Evolutionary conservation across 306 rosid genomes (phyloP), one percentile per base, ranked within the genome.

Genomic region (Medicago truncatula): DNA sequence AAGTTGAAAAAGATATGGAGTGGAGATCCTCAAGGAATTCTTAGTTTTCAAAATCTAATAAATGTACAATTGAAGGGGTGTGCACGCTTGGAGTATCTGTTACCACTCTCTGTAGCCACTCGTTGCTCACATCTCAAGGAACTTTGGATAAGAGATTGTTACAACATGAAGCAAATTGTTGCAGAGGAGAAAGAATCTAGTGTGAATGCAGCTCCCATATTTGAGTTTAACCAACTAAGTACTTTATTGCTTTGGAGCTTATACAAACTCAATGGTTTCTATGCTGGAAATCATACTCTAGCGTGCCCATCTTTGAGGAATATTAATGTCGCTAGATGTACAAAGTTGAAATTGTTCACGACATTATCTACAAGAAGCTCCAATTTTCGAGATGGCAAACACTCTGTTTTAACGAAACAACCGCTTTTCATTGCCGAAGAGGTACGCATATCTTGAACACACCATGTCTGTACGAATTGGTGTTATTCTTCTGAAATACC

Each of bases 1-100:
- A 11, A 40, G 9, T 8, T 65, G 17, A 40, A 40, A 65, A 65
- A 65, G 16, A 65, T 40, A 65, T 65, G 53, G 53, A 65, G 71
- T 40, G 8, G 5, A n/a, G 34, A 65, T 65, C 31, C 15, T 65
- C 31, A 40, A 11, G 31, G 52, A 40, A 40, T 5, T 17, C 16
- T 18, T 9, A 10, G 52, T 18, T 65, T 65, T 65, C n/a, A 4
- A 9, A 40, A 40, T 65, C 6, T 65, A 5, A 46, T 17, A 10
- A 6, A 11, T 40, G 34, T 65, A 10, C 28, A 25, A 25, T 25
- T 25, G 3, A 0, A 5, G 4, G 5, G 2, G 1, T 65, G 71
- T 65, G 17, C 1, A 17, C 18, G 17, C 16, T 40, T 65, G 71
- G 53, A 65, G 11, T 40, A 65, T 65, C 53, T 64, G 16, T 64